phyloP scores from a whole-genome alignment of 2,329 filamentous ascomycete genomes.

The Aphanoascus verrucosus region DNA sequence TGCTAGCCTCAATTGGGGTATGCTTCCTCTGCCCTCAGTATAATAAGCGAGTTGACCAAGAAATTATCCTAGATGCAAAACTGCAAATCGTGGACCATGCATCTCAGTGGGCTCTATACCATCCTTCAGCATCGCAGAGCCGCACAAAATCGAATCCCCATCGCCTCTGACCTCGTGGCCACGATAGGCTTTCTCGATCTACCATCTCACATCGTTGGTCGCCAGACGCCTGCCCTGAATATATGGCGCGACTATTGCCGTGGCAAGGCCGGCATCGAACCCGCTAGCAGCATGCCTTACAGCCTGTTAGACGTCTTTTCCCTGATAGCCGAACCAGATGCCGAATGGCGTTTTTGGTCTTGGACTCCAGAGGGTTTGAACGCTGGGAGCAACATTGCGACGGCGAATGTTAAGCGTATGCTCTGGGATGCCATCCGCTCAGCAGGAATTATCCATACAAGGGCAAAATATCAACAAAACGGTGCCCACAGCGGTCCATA shows the following conservation, averaged over 20 bases:
- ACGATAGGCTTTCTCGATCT: constrained; percentile 15
- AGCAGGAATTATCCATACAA: constrained; percentile 11
- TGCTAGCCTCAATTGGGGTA: constrained; percentile 12
- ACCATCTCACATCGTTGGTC: constrained; percentile 13
- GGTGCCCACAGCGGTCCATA: neutral
- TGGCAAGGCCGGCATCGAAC: constrained; percentile 12
- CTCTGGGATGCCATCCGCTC: constrained; percentile 12
- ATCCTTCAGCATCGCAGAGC: constrained; percentile 10
- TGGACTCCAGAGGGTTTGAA: constrained; percentile 1
- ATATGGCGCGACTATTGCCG: constrained; percentile 16
- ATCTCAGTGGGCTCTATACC: constrained; percentile 13
- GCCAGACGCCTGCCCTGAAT: constrained; percentile 10
- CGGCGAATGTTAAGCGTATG: neutral
- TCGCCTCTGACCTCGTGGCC: constrained; percentile 11
- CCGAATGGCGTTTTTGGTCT: constrained; percentile 11
- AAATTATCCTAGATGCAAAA: constrained; percentile 11
- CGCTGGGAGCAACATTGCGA: neutral
- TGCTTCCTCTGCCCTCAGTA: neutral
- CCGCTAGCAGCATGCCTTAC: constrained; percentile 12
- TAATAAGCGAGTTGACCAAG: neutral
- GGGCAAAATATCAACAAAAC: neutral
- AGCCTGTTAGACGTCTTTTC: constrained; percentile 14
- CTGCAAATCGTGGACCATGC: constrained; percentile 15
- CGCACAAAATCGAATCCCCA: constrained; percentile 2
- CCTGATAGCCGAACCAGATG: constrained; percentile 10